phyloP scores from a whole-genome alignment of 768 basidiomycete genomes.

The Amanita exitialis region DNA sequence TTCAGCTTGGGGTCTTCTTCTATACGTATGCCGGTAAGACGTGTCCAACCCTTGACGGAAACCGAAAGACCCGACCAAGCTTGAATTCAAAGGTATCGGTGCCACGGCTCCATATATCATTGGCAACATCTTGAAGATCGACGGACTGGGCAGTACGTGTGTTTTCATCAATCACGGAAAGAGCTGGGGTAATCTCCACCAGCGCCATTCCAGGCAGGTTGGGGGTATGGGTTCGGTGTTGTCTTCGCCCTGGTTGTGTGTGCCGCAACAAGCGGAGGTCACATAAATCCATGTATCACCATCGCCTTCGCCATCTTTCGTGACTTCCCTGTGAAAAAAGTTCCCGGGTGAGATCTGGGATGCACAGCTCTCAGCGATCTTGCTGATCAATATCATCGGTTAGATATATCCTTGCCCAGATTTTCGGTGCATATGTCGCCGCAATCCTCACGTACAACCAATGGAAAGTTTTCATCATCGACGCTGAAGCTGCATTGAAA shows the following conservation, averaged over 20 bases:
- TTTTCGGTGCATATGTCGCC: slow-evolving; percentile 13
- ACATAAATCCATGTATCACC: slow-evolving; percentile 10
- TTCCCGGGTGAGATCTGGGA: slow-evolving; percentile 2
- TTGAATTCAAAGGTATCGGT: slow-evolving; percentile 33
- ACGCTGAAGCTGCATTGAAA: slow-evolving; percentile 7
- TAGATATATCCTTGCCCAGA: slow-evolving; percentile 13
- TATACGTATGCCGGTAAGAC: slow-evolving; percentile 44
- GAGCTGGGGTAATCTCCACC: background rate
- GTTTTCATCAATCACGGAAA: background rate
- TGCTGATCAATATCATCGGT: background rate
- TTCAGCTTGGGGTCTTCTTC: slow-evolving; percentile 50
- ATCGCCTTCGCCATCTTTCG: slow-evolving; percentile 7
- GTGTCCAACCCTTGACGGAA: background rate
- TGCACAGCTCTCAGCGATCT: background rate
- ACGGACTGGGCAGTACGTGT: slow-evolving; percentile 5
- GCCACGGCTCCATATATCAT: slow-evolving; percentile 32
- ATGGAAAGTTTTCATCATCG: slow-evolving; percentile 7
- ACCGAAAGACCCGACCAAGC: background rate
- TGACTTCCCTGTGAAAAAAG: slow-evolving; percentile 9
- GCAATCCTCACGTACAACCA: slow-evolving; percentile 9
- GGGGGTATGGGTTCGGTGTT: slow-evolving; percentile 10
- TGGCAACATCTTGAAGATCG: slow-evolving; percentile 3
- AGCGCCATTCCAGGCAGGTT: slow-evolving; percentile 8
- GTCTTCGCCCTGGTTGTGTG: slow-evolving; percentile 7
- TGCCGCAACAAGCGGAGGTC: slow-evolving; percentile 8